phyloP scores from a whole-genome alignment of 306 rosid genomes.

The Corylus heterophylla region DNA sequence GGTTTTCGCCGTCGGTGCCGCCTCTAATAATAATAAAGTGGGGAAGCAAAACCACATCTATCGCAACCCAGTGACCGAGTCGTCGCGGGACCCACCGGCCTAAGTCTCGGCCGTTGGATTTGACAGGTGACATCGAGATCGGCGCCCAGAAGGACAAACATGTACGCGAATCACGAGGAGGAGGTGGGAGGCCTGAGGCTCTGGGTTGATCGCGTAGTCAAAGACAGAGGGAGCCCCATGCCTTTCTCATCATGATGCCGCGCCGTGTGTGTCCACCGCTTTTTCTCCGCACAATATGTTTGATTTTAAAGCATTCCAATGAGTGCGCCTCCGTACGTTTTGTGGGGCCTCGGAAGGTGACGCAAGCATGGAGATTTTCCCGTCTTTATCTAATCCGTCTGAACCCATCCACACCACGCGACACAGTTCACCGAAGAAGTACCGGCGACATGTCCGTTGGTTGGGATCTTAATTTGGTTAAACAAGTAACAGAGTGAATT shows the following conservation, averaged over 20 bases:
- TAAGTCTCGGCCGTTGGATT: slow-evolving; percentile 30
- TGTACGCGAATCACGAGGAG: slow-evolving; percentile 34
- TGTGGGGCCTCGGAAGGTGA: slow-evolving; percentile 2
- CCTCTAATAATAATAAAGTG: slow-evolving; percentile 16
- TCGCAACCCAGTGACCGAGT: background rate
- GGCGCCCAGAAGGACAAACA: slow-evolving; percentile 23
- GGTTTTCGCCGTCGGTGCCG: slow-evolving; percentile 70
- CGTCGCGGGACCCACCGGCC: slow-evolving; percentile 14
- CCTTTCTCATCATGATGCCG: slow-evolving; percentile 36
- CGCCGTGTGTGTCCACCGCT: slow-evolving; percentile 5
- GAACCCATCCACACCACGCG: background rate
- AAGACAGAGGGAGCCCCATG: slow-evolving; percentile 22
- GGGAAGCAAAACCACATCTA: background rate
- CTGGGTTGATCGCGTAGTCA: slow-evolving; percentile 2
- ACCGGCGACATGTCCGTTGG: slow-evolving; percentile 46
- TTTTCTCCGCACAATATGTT: background rate
- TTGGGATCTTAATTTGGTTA: slow-evolving; percentile 3
- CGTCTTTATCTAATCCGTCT: background rate
- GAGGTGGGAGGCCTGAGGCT: background rate
- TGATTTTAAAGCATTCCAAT: background rate
- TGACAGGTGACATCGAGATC: slow-evolving; percentile 2
- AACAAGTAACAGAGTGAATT: background rate
- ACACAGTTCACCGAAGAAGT: slow-evolving; percentile 27
- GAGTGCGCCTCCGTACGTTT: background rate
- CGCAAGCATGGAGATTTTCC: background rate